A percentile compares a stretch with the other conserved stretches of the same genome.
These are phyloP conservation scores for Iberis pinnata DNA, from an alignment of 345 rosid species.

Conservation along the genomic window DNA sequence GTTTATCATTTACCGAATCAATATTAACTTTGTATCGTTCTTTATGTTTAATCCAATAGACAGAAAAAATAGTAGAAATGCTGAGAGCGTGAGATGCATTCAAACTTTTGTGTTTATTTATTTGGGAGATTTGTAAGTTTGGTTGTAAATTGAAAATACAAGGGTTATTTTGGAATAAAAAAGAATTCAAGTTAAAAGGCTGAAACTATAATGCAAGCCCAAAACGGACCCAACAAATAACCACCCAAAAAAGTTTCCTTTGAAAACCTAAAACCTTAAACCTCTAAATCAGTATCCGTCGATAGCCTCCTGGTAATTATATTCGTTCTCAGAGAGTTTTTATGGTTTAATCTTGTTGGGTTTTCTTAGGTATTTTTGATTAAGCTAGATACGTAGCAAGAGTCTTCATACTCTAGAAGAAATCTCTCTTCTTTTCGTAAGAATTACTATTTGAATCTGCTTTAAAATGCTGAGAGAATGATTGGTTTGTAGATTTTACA, in stretches of 20 bases:
- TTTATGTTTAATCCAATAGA: too few species aligned
- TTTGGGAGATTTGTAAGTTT: background rate
- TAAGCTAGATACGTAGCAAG: too few species aligned
- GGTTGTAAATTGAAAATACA: background rate
- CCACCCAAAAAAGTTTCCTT: background rate
- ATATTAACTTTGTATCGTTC: too few species aligned
- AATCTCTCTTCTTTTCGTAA: conserved; percentile 12
- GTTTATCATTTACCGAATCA: too few species aligned
- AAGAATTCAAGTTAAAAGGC: conserved; percentile 6
- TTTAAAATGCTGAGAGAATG: conserved; percentile 15
- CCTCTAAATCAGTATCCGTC: conserved; percentile 33
- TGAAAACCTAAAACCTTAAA: conserved; percentile 14
- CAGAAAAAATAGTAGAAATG: too few species aligned
- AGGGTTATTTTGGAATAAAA: background rate
- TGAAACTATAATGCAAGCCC: too few species aligned
- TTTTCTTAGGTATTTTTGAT: too few species aligned
- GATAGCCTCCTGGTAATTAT: conserved; percentile 22
- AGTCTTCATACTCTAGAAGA: too few species aligned
- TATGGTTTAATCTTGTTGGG: too few species aligned
- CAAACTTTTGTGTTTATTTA: too few species aligned
- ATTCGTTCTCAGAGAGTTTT: conserved; percentile 17
- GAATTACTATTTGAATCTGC: background rate
- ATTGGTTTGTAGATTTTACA: conserved; percentile 12
- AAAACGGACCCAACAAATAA: too few species aligned
- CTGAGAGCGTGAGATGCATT: too few species aligned